Conservation (phyloP, 1,139 yeast species). For the Chernovozyma sophiae-reginae region DNA sequence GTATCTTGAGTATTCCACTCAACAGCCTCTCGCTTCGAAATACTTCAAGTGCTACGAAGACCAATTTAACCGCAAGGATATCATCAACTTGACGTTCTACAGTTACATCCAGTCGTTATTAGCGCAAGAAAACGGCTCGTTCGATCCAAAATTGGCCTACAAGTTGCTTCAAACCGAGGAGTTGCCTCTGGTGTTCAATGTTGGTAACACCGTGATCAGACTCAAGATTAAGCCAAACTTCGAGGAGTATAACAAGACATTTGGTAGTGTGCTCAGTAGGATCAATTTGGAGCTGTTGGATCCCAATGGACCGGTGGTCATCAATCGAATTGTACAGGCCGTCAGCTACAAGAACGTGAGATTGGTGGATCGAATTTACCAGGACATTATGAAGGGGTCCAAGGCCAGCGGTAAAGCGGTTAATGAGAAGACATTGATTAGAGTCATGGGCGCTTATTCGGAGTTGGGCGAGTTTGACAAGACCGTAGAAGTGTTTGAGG, state of each 20-base stretch:
- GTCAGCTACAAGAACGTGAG: constrained; percentile 16
- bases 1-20: constrained; percentile 24
- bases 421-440: constrained; percentile 27
- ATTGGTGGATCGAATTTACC: constrained; percentile 20
- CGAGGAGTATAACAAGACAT: constrained; percentile 2
- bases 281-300: constrained; percentile 21
- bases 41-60: constrained; percentile 3
- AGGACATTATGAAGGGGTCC: constrained; percentile 23
- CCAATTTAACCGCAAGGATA: constrained; percentile 8
- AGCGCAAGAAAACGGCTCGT: constrained; percentile 18
- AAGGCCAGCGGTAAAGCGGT: constrained; percentile 20
- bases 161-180: constrained; percentile 27
- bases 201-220: constrained; percentile 11
- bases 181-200: constrained; percentile 21
- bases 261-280: constrained; percentile 3
- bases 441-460: constrained; percentile 34
- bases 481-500: constrained; percentile 33
- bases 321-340: constrained; percentile 21
- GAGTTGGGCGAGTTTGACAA: constrained; percentile 25
- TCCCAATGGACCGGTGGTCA: constrained; percentile 30
- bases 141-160: constrained; percentile 22
- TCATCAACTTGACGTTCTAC: constrained; percentile 29
- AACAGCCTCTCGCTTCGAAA: constrained; percentile 1
- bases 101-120: constrained; percentile 32
- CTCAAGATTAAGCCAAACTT: constrained; percentile 2